phyloP scores from a whole-genome alignment of 2,329 filamentous ascomycete genomes.

The Talaromyces funiculosus region DNA sequence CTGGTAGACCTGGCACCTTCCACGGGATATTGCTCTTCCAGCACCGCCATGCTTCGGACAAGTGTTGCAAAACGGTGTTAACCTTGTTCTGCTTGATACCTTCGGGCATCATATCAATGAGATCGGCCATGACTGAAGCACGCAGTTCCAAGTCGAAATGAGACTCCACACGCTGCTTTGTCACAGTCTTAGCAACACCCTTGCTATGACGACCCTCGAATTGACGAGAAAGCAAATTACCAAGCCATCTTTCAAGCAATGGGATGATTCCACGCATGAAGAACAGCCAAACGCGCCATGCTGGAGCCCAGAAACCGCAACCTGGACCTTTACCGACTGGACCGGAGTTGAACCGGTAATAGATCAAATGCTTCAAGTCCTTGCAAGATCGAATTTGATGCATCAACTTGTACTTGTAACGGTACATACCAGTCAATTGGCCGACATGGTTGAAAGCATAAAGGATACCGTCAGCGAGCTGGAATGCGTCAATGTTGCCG shows the following conservation, averaged over 20 bases:
- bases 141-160: slow-evolving; percentile 97
- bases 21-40: slow-evolving; percentile 99
- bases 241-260: slow-evolving; percentile 91
- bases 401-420: slow-evolving; percentile 99
- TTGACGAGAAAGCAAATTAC: slow-evolving; percentile 91
- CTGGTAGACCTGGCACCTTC: slow-evolving; percentile 95
- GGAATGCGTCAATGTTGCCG: slow-evolving; percentile 97
- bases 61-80: slow-evolving; percentile 92
- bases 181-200: slow-evolving; percentile 97
- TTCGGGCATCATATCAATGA: slow-evolving; percentile 99
- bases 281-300: slow-evolving; percentile 98
- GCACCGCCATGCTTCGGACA: slow-evolving; percentile 97
- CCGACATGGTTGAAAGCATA: slow-evolving; percentile 99
- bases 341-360: slow-evolving; percentile 96
- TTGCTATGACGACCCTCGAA: slow-evolving; percentile 99
- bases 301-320: slow-evolving; percentile 97
- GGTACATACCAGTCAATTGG: slow-evolving; percentile 97
- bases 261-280: slow-evolving; percentile 99
- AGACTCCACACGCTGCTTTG: slow-evolving; percentile 97
- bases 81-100: slow-evolving; percentile 99
- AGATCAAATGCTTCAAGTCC: slow-evolving; percentile 97
- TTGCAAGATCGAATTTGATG: slow-evolving; percentile 99
- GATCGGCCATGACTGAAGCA: slow-evolving; percentile 95
- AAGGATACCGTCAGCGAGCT: slow-evolving; percentile 95
- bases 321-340: slow-evolving; percentile 96